Base-by-base conservation (phyloP, 345 rosid genomes). In the Corchorus olitorius region DNA sequence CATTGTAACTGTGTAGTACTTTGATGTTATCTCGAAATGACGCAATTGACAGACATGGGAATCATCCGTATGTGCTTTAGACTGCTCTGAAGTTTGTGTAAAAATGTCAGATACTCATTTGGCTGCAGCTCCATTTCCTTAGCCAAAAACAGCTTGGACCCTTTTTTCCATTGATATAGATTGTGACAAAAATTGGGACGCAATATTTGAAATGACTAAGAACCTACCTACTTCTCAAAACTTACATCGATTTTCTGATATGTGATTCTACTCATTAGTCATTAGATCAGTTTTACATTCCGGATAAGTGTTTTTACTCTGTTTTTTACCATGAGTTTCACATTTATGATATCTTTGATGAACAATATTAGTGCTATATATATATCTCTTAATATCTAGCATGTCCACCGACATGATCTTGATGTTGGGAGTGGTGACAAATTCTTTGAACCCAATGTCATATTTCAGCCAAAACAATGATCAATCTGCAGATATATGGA, bases 151-250 rank as follows among this genome's bases (percentile, higher is more conserved):
- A 68, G 9, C 16, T 68, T 49, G 73, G 72, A 48, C 39, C 55
- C 33, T 49, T 69, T 69, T 27, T 20, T 3, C n/a, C 54, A 20
- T 20, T 27, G 27, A 37, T 35, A 2, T 43, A 65, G 35, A 67
- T 68, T 27, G 72, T 27, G 43, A 53, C 43, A 27, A 8, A 48
- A 17, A 2, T 68, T 68, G 16, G 20, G 72, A 68, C 41, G 20
- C 43, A 27, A 22, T 27, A 27, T 27, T 27, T 48, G 72, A 68
- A 33, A 48, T 68, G 72, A 68, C 72, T 49, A 49, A 43, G 72
- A 68, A 67, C 1, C 48, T 45, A 67, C 1, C 48, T 45, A 45
- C 48, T 45, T 6, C 48, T 5, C 9, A 45, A 45, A 43, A 43
- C 48, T 7, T 43, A 7, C 4, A 1, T 8, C n/a, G n/a, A n/a